Evolutionary conservation across 352 stramenopile species (phyloP), one percentile per base, ranked within the genome.

Genomic region (Pythium folliculosum): DNA sequence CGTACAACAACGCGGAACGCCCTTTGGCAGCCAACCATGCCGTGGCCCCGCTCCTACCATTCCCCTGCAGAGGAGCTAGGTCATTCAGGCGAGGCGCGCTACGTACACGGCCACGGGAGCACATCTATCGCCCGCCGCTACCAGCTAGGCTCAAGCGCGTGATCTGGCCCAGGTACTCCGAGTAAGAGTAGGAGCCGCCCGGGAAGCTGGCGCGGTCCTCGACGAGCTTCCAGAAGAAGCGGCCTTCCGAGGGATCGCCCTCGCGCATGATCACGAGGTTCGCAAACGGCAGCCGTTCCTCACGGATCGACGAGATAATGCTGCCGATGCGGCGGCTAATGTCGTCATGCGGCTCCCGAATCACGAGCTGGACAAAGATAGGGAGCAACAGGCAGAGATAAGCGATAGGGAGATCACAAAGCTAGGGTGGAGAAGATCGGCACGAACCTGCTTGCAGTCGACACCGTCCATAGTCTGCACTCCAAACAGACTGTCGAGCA

Each of bases 121-220:
- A 72, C 57, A 73, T 89, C 77, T 91, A 90, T 91, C 82, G 73
- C 67, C 81, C 80, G 56, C 71, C 73, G 27, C 61, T 60, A 40
- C 70, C 71, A 45, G 64, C 72, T 27, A 94, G 63, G 57, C 84
- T 93, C 76, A 92, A 64, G 55, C 89, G 86, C 60, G 77, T 94
- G 71, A 96, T 90, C 74, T 95, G 82, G 27, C 84, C 84, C 72
- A 99, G 89, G 78, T 98, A 99, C 80, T 99, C 97, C 47, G 91
- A 85, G 81, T 99, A 99, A 60, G 94, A 99, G 75, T 97, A 98
- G 38, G 95, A 98, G 30, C 97, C 97, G 30, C 97, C 97, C 38
- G 88, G 86, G 84, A 99, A 99, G 54, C 91, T 98, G 55, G 97
- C 97, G 60, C 96, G 88, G 81, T 99, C 98, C 84, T 99, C 98